Base-by-base conservation (phyloP, 2,329 filamentous ascomycete genomes). In the Aspergillus pseudoviridinutans region DNA sequence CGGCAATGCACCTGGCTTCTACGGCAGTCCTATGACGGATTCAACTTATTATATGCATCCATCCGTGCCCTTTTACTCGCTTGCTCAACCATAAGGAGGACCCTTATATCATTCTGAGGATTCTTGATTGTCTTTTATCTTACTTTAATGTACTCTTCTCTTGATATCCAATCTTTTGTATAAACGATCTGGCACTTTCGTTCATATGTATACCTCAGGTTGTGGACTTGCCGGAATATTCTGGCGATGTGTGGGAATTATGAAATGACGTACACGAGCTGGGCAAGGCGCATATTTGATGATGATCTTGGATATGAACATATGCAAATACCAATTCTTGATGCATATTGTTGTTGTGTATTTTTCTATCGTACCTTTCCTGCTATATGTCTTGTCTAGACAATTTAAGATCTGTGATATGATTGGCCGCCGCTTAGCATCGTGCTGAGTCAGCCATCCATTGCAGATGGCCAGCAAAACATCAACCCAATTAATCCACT, bases 41-140 rank as follows among this genome's bases (percentile, higher is more conserved):
- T 56, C 67, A 24, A 54, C 60, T 3, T 71, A 67, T 49, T 69
- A 67, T 59, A 53, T 61, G 24, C 71, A 70, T 38, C 53, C 61
- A 6, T 59, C 62, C 12, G 51, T 68, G 12, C 65, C 68, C 38
- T 70, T 69, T 53, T 69, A 64, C 59, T 60, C 49, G 14, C 3
- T 17, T 51, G 49, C n/a, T 35, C 49, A 28, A 35, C 49, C 49
- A 20, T 32, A 27, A 10, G 12, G 29, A 32, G 1, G 14, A 6
- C 12, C 2, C 32, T 38, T 38, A 17, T 38, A 38, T 17, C 14
- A 38, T 7, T 3, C 5, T 1, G 14, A 12, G 12, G 29, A 7
- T 7, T 38, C 14, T 17, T 38, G 14, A 17, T 7, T 38, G 32
- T 7, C 4, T 17, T 17, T 17, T 17, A 44, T 10, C 41, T 22